Base-by-base conservation (phyloP, 2,329 filamentous ascomycete species). In the Pseudogymnoascus sp. region DNA sequence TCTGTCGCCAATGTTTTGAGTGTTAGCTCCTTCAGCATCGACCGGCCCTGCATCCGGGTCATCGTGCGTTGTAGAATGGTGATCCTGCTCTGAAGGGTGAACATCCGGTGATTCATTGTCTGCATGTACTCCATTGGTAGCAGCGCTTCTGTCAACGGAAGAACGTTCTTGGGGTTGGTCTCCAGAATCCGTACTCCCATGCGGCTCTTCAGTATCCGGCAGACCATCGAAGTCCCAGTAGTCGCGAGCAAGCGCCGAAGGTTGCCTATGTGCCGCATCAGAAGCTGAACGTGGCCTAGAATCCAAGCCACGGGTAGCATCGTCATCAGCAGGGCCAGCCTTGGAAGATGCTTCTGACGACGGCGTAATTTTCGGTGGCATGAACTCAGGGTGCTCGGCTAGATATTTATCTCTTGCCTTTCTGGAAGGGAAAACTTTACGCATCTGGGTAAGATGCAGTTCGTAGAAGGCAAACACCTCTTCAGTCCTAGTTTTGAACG, bases 391-490 rank as follows among this genome's bases (percentile, higher is more conserved):
- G 18, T 55, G 48, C n/a, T 55, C 48, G n/a, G 48, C 48, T 7
- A 55, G 7, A 33, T 55, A 55, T 55, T 55, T 55, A 21, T 55
- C 48, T 21, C 13, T 55, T 33, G 48, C 48, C 27, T 33, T 55
- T 33, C n/a, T 18, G 15, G 27, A 18, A 31, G 48, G 48, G 48
- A 55, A 55, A 33, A 33, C 48, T 31, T 55, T 55, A n/a, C 29
- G 29, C 48, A 55, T 55, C 15, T 55, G 48, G 18, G 48, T 55
- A 27, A 55, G 48, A 10, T 55, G 48, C 13, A 55, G 48, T 33
- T 55, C 48, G 48, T 55, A 55, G 29, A 55, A 55, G 21, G 48
- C 48, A 55, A 55, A 55, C 48, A 55, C 48, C 29, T 55, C 48
- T 33, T 55, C 48, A 10, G 48, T 55, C 29, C 48, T 55, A 33